Base-by-base conservation (phyloP, 2,329 filamentous ascomycete species). In the Leptographium flavum region DNA sequence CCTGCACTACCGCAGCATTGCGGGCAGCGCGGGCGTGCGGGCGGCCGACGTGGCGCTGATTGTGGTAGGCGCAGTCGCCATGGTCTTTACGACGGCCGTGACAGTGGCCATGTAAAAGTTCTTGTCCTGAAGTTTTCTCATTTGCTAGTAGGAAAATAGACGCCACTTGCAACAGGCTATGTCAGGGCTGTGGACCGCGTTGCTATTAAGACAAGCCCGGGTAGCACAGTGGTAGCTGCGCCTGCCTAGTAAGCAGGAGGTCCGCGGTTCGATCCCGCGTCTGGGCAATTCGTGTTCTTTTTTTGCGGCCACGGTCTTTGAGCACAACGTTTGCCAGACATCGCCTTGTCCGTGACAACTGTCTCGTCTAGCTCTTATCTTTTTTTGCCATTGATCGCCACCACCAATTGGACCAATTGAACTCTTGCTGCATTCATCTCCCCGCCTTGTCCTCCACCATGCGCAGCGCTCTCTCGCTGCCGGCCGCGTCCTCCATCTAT, bases 81-180 rank as follows among this genome's bases (percentile, higher is more conserved):
- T 86, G 80, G 64, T 80, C 0, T 87, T 83, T 56, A 85, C 82
- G 0, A 84, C 81, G 0, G 57, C 63, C 14, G 71, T 86, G 39
- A 85, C 80, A 1, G 49, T 80, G 39, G 28, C 42, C 14, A 25
- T 32, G 25, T 39, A 21, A 21, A 25, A 36, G 5, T 13, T 14
- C 21, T 9, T 25, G 19, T 10, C 31, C 5, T 23, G 8, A 25
- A n/a, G n/a, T n/a, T n/a, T n/a, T n/a, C n/a, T n/a, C n/a, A n/a
- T n/a, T n/a, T n/a, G n/a, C n/a, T n/a, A n/a, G n/a, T n/a, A n/a
- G n/a, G n/a, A n/a, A n/a, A n/a, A n/a, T n/a, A n/a, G n/a, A n/a
- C n/a, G n/a, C n/a, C n/a, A n/a, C n/a, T n/a, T n/a, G n/a, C n/a
- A n/a, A n/a, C n/a, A n/a, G n/a, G n/a, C n/a, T n/a, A n/a, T n/a